phyloP scores from a whole-genome alignment of 1,284 basidiomycete species.

The Phellopilus nigrolimitatus region DNA sequence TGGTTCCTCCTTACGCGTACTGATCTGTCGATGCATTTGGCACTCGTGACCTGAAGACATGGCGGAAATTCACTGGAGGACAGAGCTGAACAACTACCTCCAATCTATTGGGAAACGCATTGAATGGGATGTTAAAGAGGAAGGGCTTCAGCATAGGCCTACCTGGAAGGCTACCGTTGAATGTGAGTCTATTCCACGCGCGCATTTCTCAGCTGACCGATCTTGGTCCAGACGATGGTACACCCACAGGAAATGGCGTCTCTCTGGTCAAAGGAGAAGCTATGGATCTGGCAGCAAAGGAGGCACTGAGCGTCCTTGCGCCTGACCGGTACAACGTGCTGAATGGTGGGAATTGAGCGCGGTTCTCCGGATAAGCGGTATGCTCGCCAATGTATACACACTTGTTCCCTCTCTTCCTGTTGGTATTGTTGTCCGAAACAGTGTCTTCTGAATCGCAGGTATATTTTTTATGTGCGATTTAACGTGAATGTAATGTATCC shows the following conservation, averaged over 20 bases:
- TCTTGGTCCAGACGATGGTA: neutral
- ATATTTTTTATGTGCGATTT: too few species aligned
- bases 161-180: neutral
- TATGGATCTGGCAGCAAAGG: constrained; percentile 3
- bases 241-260: neutral
- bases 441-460: too few species aligned
- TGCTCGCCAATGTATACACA: too few species aligned
- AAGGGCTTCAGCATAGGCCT: constrained; percentile 1
- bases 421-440: too few species aligned
- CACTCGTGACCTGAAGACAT: neutral
- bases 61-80: constrained; percentile 6
- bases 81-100: constrained; percentile 13
- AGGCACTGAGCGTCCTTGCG: neutral
- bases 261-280: neutral
- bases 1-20: neutral
- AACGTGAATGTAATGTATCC: too few species aligned
- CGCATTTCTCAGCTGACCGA: neutral
- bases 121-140: neutral
- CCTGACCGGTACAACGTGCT: neutral
- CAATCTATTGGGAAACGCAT: neutral
- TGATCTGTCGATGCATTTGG: neutral
- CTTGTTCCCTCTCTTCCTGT: too few species aligned
- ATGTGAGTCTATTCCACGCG: neutral
- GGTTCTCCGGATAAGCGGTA: too few species aligned
- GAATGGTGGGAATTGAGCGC: neutral